Percentiles rank a stretch among this genome's conserved stretches.
phyloP scores from a whole-genome alignment of 176 grass and related monocot genomes.

The sorghum (Sorghum bicolor) region Sorghum_bicolor_NCBIv3 NC_012875.2:57999501-58000000 shows the following conservation, averaged over 20 bases:
- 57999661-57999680: not conserved
- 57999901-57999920: not conserved
- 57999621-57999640: not conserved
- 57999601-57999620: not conserved
- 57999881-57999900: not conserved
- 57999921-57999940: constrained; percentile 26
- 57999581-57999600: not conserved
- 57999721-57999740: not conserved
- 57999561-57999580: not conserved
- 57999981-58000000: not conserved
- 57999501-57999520: not conserved
- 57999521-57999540: not conserved
- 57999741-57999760: not conserved
- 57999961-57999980: not conserved
- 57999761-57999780: not conserved
- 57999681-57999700: not conserved
- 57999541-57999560: not conserved
- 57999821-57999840: constrained; percentile 57
- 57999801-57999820: constrained; percentile 30
- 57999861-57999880: constrained; percentile 28
- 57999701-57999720: not conserved
- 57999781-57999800: not conserved
- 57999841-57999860: constrained; percentile 57
- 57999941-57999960: constrained; percentile 19
- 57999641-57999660: not conserved